phyloP scores from a whole-genome alignment of 176 grass and related monocot genomes.

The Poa annua region DNA sequence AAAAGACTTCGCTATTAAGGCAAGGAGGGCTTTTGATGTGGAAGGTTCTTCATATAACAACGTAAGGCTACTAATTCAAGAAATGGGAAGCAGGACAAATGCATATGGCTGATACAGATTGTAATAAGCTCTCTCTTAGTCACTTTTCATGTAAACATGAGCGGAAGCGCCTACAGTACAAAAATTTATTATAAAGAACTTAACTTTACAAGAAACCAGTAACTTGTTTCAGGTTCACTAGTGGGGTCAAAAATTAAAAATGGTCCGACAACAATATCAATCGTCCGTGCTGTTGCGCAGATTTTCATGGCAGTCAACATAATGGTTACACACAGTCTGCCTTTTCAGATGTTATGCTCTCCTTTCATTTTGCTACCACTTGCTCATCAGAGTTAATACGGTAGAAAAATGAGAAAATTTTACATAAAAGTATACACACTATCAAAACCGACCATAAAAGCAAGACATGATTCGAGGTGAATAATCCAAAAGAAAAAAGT shows the following conservation, averaged over 20 bases:
- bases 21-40: slow-evolving; percentile 55
- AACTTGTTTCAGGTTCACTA: slow-evolving; percentile 10
- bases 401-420: not conserved
- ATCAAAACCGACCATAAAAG: not conserved
- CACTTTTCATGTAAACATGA: not conserved
- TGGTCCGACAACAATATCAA: not conserved
- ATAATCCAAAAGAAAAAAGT: slow-evolving; percentile 17
- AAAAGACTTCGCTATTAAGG: slow-evolving; percentile 48
- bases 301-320: slow-evolving; percentile 16
- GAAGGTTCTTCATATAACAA: slow-evolving; percentile 69
- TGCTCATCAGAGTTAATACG: not conserved
- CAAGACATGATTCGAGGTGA: not conserved
- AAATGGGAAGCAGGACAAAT: slow-evolving; percentile 38
- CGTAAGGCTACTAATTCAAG: slow-evolving; percentile 47
- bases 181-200: not conserved
- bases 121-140: not conserved
- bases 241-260: not conserved
- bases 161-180: slow-evolving; percentile 3
- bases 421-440: not conserved
- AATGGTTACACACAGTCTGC: not conserved
- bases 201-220: slow-evolving; percentile 7
- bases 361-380: not conserved
- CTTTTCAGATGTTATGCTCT: not conserved
- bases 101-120: slow-evolving; percentile 35
- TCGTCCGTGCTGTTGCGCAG: not conserved